These are phyloP conservation scores for Paramyrothecium sp. DNA, from an alignment of 2,329 filamentous ascomycete species.

Conservation along the genomic window DNA sequence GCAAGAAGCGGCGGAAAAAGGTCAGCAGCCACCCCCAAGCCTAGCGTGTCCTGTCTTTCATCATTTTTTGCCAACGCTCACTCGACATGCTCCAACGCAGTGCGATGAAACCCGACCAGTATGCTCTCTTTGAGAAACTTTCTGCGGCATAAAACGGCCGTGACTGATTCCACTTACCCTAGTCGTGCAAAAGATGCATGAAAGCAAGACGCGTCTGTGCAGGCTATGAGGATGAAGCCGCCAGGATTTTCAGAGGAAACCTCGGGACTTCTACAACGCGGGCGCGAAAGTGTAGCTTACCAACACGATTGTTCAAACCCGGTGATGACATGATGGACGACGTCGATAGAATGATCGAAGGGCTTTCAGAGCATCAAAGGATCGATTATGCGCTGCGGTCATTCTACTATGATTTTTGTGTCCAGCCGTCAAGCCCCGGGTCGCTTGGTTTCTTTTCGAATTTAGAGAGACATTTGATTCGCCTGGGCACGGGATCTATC, in stretches of 20 bases:
- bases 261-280: neutral
- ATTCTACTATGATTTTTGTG: neutral
- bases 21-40: neutral
- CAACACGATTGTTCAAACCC: neutral
- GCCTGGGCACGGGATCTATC: neutral
- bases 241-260: neutral
- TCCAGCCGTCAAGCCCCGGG: neutral
- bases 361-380: neutral
- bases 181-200: neutral
- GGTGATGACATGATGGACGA: neutral
- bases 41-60: no score
- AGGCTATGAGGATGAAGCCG: neutral
- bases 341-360: neutral
- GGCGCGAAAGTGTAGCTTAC: neutral
- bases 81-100: neutral
- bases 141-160: neutral
- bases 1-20: neutral
- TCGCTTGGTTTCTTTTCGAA: neutral
- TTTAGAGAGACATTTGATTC: neutral
- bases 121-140: neutral
- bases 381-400: neutral
- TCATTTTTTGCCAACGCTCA: neutral
- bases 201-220: neutral
- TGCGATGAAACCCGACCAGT: neutral
- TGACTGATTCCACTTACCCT: neutral